Evolutionary conservation across 495 filamentous ascomycete genomes (phyloP).

Genomic region (Trichoderma orchidacearum): DNA sequence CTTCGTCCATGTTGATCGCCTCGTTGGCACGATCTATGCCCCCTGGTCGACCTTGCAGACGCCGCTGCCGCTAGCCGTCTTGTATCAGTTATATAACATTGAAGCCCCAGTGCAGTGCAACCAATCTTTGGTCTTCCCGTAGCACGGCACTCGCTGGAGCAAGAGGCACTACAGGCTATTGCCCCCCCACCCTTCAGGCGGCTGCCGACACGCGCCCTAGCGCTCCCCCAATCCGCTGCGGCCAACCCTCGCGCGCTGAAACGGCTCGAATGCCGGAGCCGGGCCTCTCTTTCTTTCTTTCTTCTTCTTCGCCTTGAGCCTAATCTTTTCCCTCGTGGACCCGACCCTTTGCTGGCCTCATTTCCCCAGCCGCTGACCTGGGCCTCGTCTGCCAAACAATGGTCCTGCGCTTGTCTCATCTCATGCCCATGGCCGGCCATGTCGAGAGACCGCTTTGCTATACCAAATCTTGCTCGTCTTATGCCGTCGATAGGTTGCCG

Average conservation of each 20-base stretch:
- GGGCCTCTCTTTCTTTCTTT: not conserved
- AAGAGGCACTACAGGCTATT: too few species aligned
- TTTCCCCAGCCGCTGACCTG: not conserved
- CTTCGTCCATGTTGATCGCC: too few species aligned
- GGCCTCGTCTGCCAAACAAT: not conserved
- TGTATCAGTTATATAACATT: too few species aligned
- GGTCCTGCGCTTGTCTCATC: not conserved
- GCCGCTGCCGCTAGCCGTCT: not conserved
- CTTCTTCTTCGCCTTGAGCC: not conserved
- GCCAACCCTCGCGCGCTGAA: too few species aligned
- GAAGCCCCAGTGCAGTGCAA: too few species aligned
- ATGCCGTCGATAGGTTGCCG: not conserved
- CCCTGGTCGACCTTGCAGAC: not conserved
- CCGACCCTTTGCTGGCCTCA: not conserved
- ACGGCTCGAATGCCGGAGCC: too few species aligned
- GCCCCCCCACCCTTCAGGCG: too few species aligned
- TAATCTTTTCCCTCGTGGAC: not conserved
- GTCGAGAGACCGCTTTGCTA: not conserved
- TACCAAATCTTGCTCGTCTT: not conserved
- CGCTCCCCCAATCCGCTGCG: too few species aligned
- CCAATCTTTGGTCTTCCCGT: too few species aligned
- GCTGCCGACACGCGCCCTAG: too few species aligned
- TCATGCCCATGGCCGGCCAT: not conserved
- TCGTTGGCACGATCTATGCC: not conserved
- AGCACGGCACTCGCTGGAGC: too few species aligned